These are phyloP conservation scores for Venturia nashicola DNA, from an alignment of 2,329 filamentous ascomycete species.

Conservation along the genomic window DNA sequence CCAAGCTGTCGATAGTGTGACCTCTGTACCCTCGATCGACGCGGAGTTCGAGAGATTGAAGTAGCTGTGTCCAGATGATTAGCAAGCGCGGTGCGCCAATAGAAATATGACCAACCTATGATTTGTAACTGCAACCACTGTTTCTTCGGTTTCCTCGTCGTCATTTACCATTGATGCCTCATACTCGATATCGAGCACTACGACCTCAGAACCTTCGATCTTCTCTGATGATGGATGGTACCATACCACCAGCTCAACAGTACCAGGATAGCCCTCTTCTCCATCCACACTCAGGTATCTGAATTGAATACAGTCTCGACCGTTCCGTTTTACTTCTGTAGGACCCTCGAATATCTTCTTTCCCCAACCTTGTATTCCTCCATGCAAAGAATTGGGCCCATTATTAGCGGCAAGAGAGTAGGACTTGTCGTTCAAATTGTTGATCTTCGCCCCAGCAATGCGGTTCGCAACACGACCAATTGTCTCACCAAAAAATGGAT, in stretches of 20 bases:
- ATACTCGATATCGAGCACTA: conserved; percentile 75
- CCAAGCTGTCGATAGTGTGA: conserved; percentile 43
- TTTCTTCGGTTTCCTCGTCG: conserved; percentile 64
- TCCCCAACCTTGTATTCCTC: conserved; percentile 59
- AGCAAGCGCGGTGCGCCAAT: conserved; percentile 8
- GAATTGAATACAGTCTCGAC: conserved; percentile 32
- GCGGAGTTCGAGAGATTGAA: conserved; percentile 54
- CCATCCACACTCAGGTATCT: conserved; percentile 58
- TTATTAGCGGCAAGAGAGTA: conserved; percentile 68
- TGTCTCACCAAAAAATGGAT: conserved; percentile 79
- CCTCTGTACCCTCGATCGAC: conserved; percentile 50
- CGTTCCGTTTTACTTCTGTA: conserved; percentile 36
- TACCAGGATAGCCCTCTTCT: conserved; percentile 84
- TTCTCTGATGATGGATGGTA: conserved; percentile 65
- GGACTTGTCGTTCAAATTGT: conserved; percentile 56
- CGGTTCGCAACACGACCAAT: conserved; percentile 81
- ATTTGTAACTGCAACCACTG: conserved; percentile 85
- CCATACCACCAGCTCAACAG: conserved; percentile 62
- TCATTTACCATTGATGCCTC: conserved; percentile 65
- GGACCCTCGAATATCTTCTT: conserved; percentile 69
- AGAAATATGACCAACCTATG: conserved; percentile 55
- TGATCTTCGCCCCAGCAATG: conserved; percentile 58
- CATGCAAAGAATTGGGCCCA: conserved; percentile 53
- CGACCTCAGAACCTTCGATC: conserved; percentile 48
- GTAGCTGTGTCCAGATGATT: conserved; percentile 33